These are phyloP conservation scores for Streptanthus diversifolius DNA, from an alignment of 345 rosid species.

Conservation along the genomic window DNA sequence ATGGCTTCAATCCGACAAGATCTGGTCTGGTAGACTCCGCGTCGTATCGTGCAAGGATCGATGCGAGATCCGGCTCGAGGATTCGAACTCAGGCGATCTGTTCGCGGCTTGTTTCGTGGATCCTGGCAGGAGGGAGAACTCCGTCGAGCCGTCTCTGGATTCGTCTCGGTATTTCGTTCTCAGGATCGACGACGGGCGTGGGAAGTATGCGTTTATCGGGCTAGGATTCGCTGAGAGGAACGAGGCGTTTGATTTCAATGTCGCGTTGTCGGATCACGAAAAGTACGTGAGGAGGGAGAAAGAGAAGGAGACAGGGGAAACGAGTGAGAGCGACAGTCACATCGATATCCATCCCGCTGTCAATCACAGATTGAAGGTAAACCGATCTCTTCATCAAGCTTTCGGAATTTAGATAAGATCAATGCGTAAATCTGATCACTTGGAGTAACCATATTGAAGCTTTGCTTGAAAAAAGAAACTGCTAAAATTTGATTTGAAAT, in stretches of 20 bases:
- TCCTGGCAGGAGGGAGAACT: conserved; percentile 77
- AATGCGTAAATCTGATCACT: background rate
- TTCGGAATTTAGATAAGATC: background rate
- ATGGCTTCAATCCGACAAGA: conserved; percentile 98
- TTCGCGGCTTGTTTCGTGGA: conserved; percentile 93
- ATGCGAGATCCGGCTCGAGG: conserved; percentile 98
- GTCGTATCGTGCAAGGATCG: conserved; percentile 94
- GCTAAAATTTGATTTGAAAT: background rate
- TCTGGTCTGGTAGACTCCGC: conserved; percentile 97
- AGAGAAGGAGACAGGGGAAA: conserved; percentile 72
- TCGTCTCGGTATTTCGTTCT: conserved; percentile 93
- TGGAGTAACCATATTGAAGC: background rate
- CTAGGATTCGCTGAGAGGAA: conserved; percentile 91
- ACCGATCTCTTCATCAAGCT: background rate
- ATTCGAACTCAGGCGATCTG: conserved; percentile 80
- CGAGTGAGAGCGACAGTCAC: conserved; percentile 53
- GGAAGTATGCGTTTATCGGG: conserved; percentile 95
- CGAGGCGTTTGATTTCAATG: conserved; percentile 99
- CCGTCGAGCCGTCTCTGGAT: conserved; percentile 96
- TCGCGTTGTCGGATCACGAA: conserved; percentile 95
- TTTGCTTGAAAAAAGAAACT: background rate
- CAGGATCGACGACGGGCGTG: conserved; percentile 88
- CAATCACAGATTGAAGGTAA: conserved; percentile 90
- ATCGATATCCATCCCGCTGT: conserved; percentile 98
- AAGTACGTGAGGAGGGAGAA: conserved; percentile 79